A percentile compares a stretch with the other conserved stretches of the same genome.
phyloP scores from a whole-genome alignment of 164 flowering plant genomes.

The Vitis vinifera region DNA sequence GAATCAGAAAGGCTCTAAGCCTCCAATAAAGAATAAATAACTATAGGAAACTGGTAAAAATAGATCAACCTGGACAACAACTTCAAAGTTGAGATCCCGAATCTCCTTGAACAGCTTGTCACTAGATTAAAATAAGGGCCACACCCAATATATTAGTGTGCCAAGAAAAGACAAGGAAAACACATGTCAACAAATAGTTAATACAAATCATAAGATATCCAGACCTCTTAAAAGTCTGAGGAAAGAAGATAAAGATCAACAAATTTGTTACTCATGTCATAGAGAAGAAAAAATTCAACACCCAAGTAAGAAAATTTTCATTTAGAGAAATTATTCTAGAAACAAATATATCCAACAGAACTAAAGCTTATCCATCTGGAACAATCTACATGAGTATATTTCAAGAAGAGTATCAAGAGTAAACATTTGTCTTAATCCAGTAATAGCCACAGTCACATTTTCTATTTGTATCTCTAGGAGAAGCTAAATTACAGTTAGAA shows the following conservation, averaged over 20 bases:
- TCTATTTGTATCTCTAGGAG: too few species aligned
- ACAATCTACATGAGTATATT: too few species aligned
- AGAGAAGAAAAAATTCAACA: too few species aligned
- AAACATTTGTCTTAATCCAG: background rate
- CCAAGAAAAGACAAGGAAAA: background rate
- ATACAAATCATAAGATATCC: background rate
- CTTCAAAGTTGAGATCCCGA: constrained; percentile 97
- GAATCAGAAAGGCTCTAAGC: background rate
- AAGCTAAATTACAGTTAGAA: too few species aligned
- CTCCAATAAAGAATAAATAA: background rate
- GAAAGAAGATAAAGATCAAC: background rate
- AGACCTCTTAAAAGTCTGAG: background rate
- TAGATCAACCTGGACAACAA: constrained; percentile 90
- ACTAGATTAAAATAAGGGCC: constrained; percentile 36
- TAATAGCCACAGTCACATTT: background rate
- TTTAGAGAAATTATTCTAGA: background rate
- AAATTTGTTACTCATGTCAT: too few species aligned
- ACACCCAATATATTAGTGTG: background rate
- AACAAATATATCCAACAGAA: background rate
- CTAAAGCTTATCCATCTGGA: background rate
- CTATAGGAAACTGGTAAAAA: constrained; percentile 7
- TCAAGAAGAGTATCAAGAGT: background rate
- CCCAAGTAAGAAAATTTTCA: background rate
- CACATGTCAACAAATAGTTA: background rate
- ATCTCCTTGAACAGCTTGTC: constrained; percentile 96